A percentile compares a stretch with the other conserved stretches of the same genome.
These are phyloP conservation scores for Protea cynaroides DNA, from an alignment of 164 flowering plant genomes.

Conservation along the genomic window DNA sequence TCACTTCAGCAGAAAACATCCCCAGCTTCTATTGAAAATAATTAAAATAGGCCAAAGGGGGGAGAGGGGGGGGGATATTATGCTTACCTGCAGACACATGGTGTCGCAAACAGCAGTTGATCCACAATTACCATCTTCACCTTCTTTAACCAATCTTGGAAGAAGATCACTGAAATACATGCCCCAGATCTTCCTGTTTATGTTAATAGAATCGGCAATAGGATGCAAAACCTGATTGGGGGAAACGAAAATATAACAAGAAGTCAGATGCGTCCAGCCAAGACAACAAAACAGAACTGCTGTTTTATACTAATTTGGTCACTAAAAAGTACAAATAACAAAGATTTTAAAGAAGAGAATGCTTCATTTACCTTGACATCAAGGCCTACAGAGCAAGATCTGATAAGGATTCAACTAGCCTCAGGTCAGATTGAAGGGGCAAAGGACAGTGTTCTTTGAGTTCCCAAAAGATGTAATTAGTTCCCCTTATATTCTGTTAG, in stretches of 20 bases:
- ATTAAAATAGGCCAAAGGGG: background rate
- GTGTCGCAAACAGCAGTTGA: slow-evolving; percentile 91
- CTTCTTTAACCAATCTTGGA: slow-evolving; percentile 77
- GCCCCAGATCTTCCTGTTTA: slow-evolving; percentile 72
- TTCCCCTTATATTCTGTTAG: too few relatives aligned
- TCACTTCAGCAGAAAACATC: background rate
- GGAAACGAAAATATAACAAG: slow-evolving; percentile 6
- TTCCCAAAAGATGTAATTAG: too few relatives aligned
- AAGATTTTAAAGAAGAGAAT: background rate
- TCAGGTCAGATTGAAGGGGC: too few relatives aligned
- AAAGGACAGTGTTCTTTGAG: too few relatives aligned
- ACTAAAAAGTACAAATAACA: background rate
- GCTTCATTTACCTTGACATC: background rate
- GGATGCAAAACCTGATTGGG: slow-evolving; percentile 74
- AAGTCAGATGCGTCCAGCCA: background rate
- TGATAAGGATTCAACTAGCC: background rate
- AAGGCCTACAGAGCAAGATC: background rate
- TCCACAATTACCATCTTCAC: slow-evolving; percentile 91
- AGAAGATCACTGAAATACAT: slow-evolving; percentile 76
- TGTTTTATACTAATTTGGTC: background rate
- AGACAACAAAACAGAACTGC: background rate
- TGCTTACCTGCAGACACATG: slow-evolving; percentile 79
- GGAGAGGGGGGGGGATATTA: too few relatives aligned
- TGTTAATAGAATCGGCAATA: slow-evolving; percentile 67
- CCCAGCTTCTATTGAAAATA: background rate